Conservation (phyloP, 163 green algal genomes). For the Trebouxia gelatinosa region DNA sequence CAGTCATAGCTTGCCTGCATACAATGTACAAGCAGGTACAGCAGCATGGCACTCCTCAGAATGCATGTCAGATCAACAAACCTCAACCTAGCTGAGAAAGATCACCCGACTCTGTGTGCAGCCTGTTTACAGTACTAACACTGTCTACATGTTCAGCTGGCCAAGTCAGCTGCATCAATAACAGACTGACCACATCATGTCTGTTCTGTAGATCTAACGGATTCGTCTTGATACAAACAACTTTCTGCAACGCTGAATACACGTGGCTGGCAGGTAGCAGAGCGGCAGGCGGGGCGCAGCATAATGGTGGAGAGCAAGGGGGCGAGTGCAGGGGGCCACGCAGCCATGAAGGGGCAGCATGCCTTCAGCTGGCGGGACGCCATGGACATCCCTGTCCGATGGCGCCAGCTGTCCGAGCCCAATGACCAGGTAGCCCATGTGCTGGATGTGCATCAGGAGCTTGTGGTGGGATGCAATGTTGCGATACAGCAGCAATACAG, state of each 20-base stretch:
- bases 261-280: slow-evolving; percentile 41
- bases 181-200: no score
- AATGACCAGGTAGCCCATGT: slow-evolving; percentile 81
- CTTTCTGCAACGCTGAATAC: no score
- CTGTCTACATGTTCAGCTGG: no score
- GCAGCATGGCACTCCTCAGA: no score
- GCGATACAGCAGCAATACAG: neutral
- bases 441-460: neutral
- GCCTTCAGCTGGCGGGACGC: slow-evolving; percentile 87
- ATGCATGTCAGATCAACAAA: no score
- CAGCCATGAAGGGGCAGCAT: slow-evolving; percentile 50
- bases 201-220: no score
- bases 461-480: neutral
- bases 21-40: no score
- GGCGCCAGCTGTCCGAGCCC: slow-evolving; percentile 92
- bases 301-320: slow-evolving; percentile 37
- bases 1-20: no score
- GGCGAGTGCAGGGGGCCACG: slow-evolving; percentile 38
- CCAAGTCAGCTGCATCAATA: no score
- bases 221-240: no score
- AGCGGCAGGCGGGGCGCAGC: slow-evolving; percentile 25
- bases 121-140: slow-evolving; percentile 92
- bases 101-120: slow-evolving; percentile 80
- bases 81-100: no score
- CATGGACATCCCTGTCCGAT: slow-evolving; percentile 90